These are phyloP conservation scores for Glycine tomentella DNA, from an alignment of 306 rosid species.

Conservation along the genomic window DNA sequence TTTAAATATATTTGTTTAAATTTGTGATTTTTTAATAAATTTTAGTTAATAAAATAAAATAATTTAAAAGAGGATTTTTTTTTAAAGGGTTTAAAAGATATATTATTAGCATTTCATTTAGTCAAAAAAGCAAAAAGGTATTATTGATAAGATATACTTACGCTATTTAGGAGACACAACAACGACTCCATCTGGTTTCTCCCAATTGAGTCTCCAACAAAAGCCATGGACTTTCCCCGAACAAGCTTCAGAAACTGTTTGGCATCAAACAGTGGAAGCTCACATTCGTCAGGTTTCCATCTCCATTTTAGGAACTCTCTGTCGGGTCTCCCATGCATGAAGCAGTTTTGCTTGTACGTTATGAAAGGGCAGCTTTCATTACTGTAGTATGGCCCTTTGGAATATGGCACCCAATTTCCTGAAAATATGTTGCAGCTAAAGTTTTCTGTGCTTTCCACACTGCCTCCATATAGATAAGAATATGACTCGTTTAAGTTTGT, in stretches of 20 bases:
- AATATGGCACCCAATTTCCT: conserved; percentile 77
- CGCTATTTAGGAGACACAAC: conserved; percentile 66
- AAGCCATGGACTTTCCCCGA: conserved; percentile 78
- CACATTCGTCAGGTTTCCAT: conserved; percentile 88
- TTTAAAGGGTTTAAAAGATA: too few species aligned
- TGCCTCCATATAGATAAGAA: conserved; percentile 22
- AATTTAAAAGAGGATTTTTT: too few species aligned
- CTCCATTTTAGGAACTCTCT: conserved; percentile 70
- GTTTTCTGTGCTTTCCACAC: conserved; percentile 16
- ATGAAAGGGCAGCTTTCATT: conserved; percentile 66
- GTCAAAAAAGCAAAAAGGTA: too few species aligned
- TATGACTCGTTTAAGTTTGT: conserved; percentile 41
- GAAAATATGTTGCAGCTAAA: conserved; percentile 60
- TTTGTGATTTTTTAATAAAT: too few species aligned
- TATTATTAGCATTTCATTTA: too few species aligned
- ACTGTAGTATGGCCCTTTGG: conserved; percentile 57
- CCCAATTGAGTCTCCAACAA: conserved; percentile 89
- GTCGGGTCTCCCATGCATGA: conserved; percentile 78
- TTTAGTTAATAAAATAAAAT: too few species aligned
- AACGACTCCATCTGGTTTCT: conserved; percentile 85
- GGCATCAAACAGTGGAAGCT: conserved; percentile 75
- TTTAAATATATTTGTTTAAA: too few species aligned
- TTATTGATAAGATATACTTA: conserved; percentile 9
- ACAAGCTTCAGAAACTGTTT: conserved; percentile 69
- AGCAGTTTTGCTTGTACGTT: conserved; percentile 71